Conservation (phyloP, 2,329 filamentous ascomycete genomes). For the Fusarium sp. region DNA sequence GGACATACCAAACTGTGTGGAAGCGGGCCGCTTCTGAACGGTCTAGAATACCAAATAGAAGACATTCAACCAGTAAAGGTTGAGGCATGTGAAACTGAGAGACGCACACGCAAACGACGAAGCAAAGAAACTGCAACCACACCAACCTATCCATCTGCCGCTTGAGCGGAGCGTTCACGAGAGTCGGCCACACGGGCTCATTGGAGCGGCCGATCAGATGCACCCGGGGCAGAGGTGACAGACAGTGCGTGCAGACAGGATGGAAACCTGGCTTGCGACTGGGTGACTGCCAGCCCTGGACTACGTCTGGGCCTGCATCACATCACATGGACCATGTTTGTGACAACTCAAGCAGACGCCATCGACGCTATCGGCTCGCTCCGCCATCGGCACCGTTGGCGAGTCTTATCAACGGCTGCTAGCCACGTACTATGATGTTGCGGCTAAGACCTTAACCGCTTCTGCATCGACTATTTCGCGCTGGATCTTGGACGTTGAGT, state of each 20-base stretch:
- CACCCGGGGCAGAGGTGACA: neutral
- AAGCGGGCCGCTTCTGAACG: neutral
- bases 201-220: neutral
- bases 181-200: neutral
- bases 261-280: neutral
- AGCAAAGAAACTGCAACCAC: neutral
- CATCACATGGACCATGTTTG: conserved; percentile 3
- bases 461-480: neutral
- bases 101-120: neutral
- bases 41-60: neutral
- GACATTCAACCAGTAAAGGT: neutral
- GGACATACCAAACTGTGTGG: neutral
- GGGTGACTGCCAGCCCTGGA: neutral
- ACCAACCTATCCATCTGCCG: neutral
- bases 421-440: neutral
- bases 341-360: neutral
- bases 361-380: neutral
- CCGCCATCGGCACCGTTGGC: neutral
- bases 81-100: neutral
- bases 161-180: neutral
- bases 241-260: neutral
- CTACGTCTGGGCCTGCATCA: neutral
- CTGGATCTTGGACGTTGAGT: neutral
- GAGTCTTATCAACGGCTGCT: neutral
- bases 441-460: neutral